Conservation (phyloP, 1,284 basidiomycete species). For the Irpex rosettiformis region DNA sequence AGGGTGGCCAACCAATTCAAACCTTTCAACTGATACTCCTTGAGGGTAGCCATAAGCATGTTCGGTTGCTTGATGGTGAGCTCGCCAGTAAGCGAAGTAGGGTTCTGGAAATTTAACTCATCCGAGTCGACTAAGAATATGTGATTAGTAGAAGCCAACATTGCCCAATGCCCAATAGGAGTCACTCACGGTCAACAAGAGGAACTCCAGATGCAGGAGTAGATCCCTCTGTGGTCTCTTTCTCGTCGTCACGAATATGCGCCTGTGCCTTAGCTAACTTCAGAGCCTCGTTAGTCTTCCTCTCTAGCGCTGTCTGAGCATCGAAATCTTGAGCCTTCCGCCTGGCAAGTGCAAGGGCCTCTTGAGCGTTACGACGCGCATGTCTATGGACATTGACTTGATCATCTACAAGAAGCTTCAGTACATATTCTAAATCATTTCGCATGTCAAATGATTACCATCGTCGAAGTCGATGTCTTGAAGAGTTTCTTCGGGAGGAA, state of each 20-base stretch:
- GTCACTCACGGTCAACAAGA: conserved; percentile 65
- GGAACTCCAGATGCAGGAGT: conserved; percentile 28
- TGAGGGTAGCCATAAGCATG: conserved; percentile 96
- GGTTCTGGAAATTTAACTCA: conserved; percentile 99
- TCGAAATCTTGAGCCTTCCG: conserved; percentile 88
- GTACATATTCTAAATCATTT: not conserved
- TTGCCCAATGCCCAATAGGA: not conserved
- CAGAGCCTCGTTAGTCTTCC: conserved; percentile 76
- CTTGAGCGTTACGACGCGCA: conserved; percentile 88
- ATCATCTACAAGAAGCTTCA: conserved; percentile 59
- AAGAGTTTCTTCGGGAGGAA: conserved; percentile 45
- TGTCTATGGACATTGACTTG: conserved; percentile 87
- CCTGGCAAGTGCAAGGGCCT: conserved; percentile 81
- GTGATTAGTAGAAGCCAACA: conserved; percentile 10
- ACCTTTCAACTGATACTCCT: conserved; percentile 99
- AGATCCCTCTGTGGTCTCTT: conserved; percentile 35
- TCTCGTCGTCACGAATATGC: conserved; percentile 44
- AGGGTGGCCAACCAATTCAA: conserved; percentile 97
- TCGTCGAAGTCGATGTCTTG: conserved; percentile 94
- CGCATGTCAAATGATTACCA: conserved; percentile 45
- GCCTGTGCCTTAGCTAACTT: conserved; percentile 65
- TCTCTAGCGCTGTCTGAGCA: conserved; percentile 72
- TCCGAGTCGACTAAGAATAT: conserved; percentile 82
- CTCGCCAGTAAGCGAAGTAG: conserved; percentile 87
- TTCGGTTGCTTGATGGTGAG: conserved; percentile 89